These are phyloP conservation scores for Colletotrichum spinosum DNA, from an alignment of 2,329 filamentous ascomycete genomes.

Conservation along the genomic window DNA sequence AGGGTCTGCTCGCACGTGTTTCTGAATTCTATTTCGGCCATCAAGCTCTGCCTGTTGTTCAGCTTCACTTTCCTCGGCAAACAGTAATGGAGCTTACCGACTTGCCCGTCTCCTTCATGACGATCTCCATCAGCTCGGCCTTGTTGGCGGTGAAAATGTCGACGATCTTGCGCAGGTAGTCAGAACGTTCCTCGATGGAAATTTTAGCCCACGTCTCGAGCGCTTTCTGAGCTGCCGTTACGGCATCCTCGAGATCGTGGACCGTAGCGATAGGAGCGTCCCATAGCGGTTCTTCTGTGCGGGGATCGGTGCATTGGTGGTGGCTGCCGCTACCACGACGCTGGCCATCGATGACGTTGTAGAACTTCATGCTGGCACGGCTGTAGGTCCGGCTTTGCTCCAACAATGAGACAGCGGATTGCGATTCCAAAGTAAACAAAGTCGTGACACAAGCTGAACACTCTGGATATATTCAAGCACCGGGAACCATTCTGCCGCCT, in stretches of 20 bases:
- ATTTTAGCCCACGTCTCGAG: constrained; percentile 60
- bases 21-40: constrained; percentile 53
- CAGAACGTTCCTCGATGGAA: constrained; percentile 55
- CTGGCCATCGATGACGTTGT: constrained; percentile 28
- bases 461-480: too few species aligned
- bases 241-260: constrained; percentile 58
- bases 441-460: too few species aligned
- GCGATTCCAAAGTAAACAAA: too few species aligned
- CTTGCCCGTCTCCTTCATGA: constrained; percentile 65
- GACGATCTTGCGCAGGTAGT: constrained; percentile 52
- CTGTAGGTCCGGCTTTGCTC: too few species aligned
- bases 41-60: constrained; percentile 35
- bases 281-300: constrained; percentile 47
- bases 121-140: constrained; percentile 56
- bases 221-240: constrained; percentile 57
- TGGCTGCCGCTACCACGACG: constrained; percentile 14
- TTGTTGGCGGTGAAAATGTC: constrained; percentile 53
- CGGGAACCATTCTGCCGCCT: too few species aligned
- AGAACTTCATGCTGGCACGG: constrained; percentile 4
- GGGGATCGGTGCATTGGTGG: constrained; percentile 43
- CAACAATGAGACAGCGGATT: too few species aligned
- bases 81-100: constrained; percentile 47
- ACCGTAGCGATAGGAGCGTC: constrained; percentile 56
- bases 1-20: constrained; percentile 51
- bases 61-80: background rate